phyloP scores from a whole-genome alignment of 2,329 filamentous ascomycete species.

The Mycosphaerella arachidis region DNA sequence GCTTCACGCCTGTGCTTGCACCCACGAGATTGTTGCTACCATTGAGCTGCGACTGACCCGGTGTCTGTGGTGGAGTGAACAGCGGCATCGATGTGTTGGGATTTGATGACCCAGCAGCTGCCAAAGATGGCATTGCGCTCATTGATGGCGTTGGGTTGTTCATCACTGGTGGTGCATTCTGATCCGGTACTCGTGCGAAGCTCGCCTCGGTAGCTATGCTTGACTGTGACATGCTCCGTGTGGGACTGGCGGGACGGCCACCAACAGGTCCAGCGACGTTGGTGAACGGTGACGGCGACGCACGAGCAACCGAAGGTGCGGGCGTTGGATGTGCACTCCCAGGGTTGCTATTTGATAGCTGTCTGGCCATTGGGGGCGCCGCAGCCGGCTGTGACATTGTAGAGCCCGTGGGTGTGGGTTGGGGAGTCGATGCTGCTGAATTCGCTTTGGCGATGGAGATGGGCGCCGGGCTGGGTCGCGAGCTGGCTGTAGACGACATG shows the following conservation, averaged over 20 bases:
- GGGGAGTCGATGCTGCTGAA: slow-evolving; percentile 39
- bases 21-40: slow-evolving; percentile 6
- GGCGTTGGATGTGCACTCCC: slow-evolving; percentile 6
- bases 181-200: slow-evolving; percentile 42
- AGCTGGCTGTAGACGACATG: slow-evolving; percentile 50
- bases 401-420: slow-evolving; percentile 29
- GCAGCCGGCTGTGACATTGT: slow-evolving; percentile 13
- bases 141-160: slow-evolving; percentile 33
- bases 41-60: slow-evolving; percentile 43
- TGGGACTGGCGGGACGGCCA: slow-evolving; percentile 67
- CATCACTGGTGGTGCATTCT: slow-evolving; percentile 35
- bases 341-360: slow-evolving; percentile 9
- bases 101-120: slow-evolving; percentile 31
- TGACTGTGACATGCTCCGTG: slow-evolving; percentile 79
- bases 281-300: slow-evolving; percentile 54
- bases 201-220: slow-evolving; percentile 65
- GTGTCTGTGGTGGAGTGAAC: slow-evolving; percentile 87
- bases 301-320: slow-evolving; percentile 30
- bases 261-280: slow-evolving; percentile 12
- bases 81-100: slow-evolving; percentile 55
- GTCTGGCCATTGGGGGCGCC: slow-evolving; percentile 52
- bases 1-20: slow-evolving; percentile 26
- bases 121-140: slow-evolving; percentile 32
- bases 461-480: slow-evolving; percentile 36
- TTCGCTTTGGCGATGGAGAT: slow-evolving; percentile 37